Percentiles rank a stretch among this genome's conserved stretches.
Evolutionary conservation across 2,329 filamentous ascomycete species (phyloP).

Genomic region (Nigrospora sphaerica): DNA sequence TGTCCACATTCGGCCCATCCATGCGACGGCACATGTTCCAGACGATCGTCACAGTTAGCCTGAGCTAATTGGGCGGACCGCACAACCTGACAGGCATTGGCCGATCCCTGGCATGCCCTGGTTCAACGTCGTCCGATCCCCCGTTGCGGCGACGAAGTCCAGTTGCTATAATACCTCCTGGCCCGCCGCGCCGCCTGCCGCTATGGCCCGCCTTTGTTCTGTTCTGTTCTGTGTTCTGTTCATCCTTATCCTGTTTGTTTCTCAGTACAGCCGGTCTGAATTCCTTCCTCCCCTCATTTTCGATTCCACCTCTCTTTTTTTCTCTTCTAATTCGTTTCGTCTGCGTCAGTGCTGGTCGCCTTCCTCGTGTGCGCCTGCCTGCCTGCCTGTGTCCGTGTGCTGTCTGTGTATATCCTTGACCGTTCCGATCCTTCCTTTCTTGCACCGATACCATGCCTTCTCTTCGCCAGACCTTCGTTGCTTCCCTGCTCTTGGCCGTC

Average conservation of each 20-base stretch:
- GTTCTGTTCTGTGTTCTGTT: constrained; percentile 1
- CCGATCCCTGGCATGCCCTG: not conserved
- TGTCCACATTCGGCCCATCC: constrained; percentile 3
- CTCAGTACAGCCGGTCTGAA: constrained; percentile 5
- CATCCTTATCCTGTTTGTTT: constrained; percentile 3
- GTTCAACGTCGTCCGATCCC: not conserved
- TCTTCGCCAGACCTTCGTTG: constrained; percentile 8
- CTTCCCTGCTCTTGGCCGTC: constrained; percentile 16
- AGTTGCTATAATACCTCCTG: not conserved
- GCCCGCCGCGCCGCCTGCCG: not conserved
- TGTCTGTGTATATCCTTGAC: not conserved
- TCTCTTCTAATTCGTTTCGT: not conserved
- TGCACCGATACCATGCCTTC: constrained; percentile 11
- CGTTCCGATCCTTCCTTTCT: not conserved
- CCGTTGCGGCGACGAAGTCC: not conserved
- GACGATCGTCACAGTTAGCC: constrained; percentile 4
- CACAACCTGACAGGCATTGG: not conserved
- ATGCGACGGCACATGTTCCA: constrained; percentile 5
- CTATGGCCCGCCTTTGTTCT: not conserved
- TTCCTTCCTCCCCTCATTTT: constrained; percentile 1
- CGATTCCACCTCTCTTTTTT: not conserved
- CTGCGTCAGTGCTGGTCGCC: constrained; percentile 4
- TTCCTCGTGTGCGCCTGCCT: too few relatives aligned
- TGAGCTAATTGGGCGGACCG: not conserved
- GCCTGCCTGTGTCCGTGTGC: too few relatives aligned